Evolutionary conservation across 2,329 filamentous ascomycete species (phyloP).

Genomic region (Aspergillus spinulosporus): DNA sequence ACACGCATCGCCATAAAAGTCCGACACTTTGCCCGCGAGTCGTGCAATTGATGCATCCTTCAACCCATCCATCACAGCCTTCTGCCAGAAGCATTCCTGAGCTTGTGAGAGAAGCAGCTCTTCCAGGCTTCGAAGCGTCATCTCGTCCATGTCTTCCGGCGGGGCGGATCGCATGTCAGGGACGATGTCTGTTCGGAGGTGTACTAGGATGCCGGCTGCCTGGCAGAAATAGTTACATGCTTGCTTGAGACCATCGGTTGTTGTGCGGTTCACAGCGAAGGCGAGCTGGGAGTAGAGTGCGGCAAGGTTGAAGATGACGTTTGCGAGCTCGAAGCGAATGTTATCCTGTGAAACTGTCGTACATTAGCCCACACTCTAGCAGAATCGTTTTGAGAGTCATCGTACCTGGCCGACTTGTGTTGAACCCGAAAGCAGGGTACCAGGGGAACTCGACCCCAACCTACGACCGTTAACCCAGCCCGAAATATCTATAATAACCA

Average conservation of each 20-base stretch:
- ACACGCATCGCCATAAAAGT: slow-evolving; percentile 80
- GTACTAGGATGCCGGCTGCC: slow-evolving; percentile 76
- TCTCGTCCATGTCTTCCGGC: slow-evolving; percentile 92
- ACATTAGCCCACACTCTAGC: neutral
- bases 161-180: slow-evolving; percentile 80
- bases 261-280: slow-evolving; percentile 72
- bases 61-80: slow-evolving; percentile 88
- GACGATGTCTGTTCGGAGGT: slow-evolving; percentile 74
- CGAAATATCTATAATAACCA: neutral
- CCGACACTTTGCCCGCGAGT: slow-evolving; percentile 84
- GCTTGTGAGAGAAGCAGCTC: slow-evolving; percentile 87
- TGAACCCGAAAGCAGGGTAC: slow-evolving; percentile 92
- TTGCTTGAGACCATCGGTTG: slow-evolving; percentile 77
- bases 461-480: slow-evolving; percentile 44
- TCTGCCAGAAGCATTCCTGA: slow-evolving; percentile 98
- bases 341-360: slow-evolving; percentile 61
- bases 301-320: slow-evolving; percentile 89
- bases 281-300: slow-evolving; percentile 93
- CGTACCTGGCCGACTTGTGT: slow-evolving; percentile 67
- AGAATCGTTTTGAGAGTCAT: neutral
- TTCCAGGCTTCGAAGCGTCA: slow-evolving; percentile 79
- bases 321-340: slow-evolving; percentile 79
- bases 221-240: slow-evolving; percentile 89
- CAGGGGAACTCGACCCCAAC: slow-evolving; percentile 94
- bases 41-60: slow-evolving; percentile 92